A percentile compares a stretch with the other conserved stretches of the same genome.
These are phyloP conservation scores for Moesziomyces sp. DNA, from an alignment of 1,284 basidiomycete genomes.

Conservation along the genomic window DNA sequence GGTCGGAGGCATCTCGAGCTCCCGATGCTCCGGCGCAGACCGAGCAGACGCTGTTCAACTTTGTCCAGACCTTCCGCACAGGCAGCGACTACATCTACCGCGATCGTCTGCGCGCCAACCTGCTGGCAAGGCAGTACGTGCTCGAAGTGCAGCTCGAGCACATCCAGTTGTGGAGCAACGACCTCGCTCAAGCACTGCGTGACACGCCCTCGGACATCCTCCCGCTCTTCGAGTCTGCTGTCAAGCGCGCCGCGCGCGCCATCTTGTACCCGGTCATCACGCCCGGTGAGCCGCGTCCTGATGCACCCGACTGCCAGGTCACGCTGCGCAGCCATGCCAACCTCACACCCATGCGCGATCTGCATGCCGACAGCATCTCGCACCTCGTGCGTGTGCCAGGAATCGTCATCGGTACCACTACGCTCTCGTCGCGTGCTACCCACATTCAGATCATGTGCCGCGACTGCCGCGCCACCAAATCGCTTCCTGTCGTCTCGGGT, in stretches of 20 bases:
- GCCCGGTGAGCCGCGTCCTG: conserved; percentile 51
- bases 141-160: conserved; percentile 93
- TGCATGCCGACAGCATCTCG: conserved; percentile 86
- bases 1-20: conserved; percentile 56
- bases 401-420: conserved; percentile 96
- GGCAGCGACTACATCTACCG: conserved; percentile 71
- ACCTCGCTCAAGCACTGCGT: conserved; percentile 89
- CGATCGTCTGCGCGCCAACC: conserved; percentile 87
- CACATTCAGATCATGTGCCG: conserved; percentile 93
- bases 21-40: conserved; percentile 65
- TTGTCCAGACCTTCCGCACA: conserved; percentile 65
- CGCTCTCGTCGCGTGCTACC: conserved; percentile 90
- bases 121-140: conserved; percentile 88
- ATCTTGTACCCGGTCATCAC: conserved; percentile 64
- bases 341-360: conserved; percentile 89
- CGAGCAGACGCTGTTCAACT: conserved; percentile 64
- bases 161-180: conserved; percentile 89
- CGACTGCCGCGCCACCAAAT: conserved; percentile 84
- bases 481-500: conserved; percentile 77
- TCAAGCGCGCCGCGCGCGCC: conserved; percentile 61
- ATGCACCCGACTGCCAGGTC: conserved; percentile 82
- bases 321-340: conserved; percentile 85
- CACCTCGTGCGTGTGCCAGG: conserved; percentile 96
- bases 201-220: conserved; percentile 89
- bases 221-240: conserved; percentile 72